These are phyloP conservation scores for Aspergillus sp. DNA, from an alignment of 2,329 filamentous ascomycete genomes.

Conservation along the genomic window DNA sequence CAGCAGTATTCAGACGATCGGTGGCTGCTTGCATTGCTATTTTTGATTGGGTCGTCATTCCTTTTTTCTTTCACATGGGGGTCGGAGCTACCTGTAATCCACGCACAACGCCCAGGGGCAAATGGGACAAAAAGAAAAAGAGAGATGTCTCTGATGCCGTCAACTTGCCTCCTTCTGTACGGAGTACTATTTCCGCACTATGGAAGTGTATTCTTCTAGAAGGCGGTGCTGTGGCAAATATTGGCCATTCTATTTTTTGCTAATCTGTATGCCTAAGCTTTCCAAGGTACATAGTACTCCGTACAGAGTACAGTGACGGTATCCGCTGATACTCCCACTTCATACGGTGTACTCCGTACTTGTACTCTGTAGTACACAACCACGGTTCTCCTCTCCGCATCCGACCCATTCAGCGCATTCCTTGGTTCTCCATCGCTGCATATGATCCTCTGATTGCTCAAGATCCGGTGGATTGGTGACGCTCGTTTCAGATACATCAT, in stretches of 20 bases:
- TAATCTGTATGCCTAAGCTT: no score
- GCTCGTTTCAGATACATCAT: neutral
- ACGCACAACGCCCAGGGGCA: no score
- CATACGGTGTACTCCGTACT: no score
- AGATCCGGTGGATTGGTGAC: neutral
- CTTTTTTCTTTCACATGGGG: neutral
- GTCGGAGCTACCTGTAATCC: no score
- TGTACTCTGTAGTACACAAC: neutral
- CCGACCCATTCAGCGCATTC: neutral
- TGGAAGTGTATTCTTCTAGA: neutral
- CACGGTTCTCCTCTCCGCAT: conserved; percentile 3
- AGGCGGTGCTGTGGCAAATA: neutral
- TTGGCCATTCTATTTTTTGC: no score
- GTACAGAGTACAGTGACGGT: no score
- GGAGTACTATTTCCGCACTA: neutral
- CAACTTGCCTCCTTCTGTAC: neutral
- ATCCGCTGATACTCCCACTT: no score
- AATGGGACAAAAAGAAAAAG: no score
- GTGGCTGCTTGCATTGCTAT: no score
- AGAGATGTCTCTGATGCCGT: neutral
- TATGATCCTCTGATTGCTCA: neutral
- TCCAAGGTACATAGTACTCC: no score
- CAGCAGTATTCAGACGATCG: no score
- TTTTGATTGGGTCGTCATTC: neutral
- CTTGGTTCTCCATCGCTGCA: neutral